These are phyloP conservation scores for Rhododendron ovatum DNA, from an alignment of 148 eudicot genomes.

Conservation along the genomic window DNA sequence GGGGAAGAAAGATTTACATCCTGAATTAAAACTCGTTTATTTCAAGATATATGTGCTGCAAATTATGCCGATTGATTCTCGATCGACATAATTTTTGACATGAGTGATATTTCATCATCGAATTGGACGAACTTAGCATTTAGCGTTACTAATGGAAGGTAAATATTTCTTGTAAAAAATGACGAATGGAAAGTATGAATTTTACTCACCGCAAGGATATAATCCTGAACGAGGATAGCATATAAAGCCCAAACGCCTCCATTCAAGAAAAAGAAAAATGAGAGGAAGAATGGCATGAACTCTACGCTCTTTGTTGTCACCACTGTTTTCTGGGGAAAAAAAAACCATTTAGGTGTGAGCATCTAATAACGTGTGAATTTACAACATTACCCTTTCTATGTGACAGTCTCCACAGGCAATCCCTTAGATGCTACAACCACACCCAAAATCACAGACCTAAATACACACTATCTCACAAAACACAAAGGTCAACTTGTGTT, in stretches of 20 bases:
- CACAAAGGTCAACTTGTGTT: no score
- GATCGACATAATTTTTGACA: neutral
- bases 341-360: neutral
- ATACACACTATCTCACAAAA: no score
- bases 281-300: conserved; percentile 40
- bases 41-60: neutral
- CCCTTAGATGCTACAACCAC: no score
- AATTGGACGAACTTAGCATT: neutral
- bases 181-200: neutral
- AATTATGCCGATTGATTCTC: neutral
- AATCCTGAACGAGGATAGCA: conserved; percentile 28
- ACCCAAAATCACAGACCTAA: no score
- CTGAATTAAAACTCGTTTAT: no score
- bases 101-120: neutral
- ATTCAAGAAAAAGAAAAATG: conserved; percentile 38
- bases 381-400: no score
- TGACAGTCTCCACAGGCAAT: no score
- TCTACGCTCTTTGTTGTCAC: conserved; percentile 27
- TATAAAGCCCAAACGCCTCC: conserved; percentile 44
- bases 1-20: neutral
- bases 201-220: conserved; percentile 29
- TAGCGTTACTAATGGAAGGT: neutral
- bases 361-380: no score
- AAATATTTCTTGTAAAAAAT: neutral
- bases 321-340: conserved; percentile 36